Conservation (phyloP, 768 basidiomycete species). For the Termitomyces sp. region DNA sequence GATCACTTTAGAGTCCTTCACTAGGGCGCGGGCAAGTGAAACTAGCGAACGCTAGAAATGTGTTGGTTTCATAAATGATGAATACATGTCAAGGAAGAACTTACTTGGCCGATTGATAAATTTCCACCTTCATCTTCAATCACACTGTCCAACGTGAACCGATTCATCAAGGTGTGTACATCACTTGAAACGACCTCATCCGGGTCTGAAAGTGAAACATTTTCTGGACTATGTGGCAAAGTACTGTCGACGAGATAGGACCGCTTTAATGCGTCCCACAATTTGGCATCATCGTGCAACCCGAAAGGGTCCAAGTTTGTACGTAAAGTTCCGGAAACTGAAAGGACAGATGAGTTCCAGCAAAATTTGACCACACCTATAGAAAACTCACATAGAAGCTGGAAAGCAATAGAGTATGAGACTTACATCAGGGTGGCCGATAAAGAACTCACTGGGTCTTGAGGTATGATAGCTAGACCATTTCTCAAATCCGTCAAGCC, state of each 20-base stretch:
- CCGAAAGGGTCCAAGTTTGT: conserved; percentile 90
- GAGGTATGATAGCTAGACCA: conserved; percentile 75
- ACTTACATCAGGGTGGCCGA: not conserved
- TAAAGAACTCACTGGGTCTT: conserved; percentile 59
- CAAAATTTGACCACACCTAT: not conserved
- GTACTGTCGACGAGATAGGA: conserved; percentile 70
- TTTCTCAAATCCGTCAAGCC: conserved; percentile 71
- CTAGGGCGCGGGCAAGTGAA: conserved; percentile 83
- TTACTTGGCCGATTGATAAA: conserved; percentile 66
- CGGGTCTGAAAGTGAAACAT: conserved; percentile 13
- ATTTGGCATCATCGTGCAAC: conserved; percentile 66
- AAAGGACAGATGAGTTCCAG: conserved; percentile 9
- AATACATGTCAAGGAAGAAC: not conserved
- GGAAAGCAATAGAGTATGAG: conserved; percentile 1
- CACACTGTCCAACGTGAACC: conserved; percentile 77
- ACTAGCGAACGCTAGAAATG: conserved; percentile 65
- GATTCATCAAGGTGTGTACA: conserved; percentile 40
- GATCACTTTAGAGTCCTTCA: conserved; percentile 79
- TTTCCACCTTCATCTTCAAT: conserved; percentile 88
- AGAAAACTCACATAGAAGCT: conserved; percentile 40
- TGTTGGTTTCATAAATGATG: not conserved
- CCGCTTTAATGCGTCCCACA: conserved; percentile 87
- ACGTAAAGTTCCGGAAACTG: conserved; percentile 73
- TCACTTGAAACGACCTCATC: conserved; percentile 34
- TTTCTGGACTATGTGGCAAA: conserved; percentile 25